phyloP scores from a whole-genome alignment of 179 eudicot genomes.

The Heliamphora pulchella region DNA sequence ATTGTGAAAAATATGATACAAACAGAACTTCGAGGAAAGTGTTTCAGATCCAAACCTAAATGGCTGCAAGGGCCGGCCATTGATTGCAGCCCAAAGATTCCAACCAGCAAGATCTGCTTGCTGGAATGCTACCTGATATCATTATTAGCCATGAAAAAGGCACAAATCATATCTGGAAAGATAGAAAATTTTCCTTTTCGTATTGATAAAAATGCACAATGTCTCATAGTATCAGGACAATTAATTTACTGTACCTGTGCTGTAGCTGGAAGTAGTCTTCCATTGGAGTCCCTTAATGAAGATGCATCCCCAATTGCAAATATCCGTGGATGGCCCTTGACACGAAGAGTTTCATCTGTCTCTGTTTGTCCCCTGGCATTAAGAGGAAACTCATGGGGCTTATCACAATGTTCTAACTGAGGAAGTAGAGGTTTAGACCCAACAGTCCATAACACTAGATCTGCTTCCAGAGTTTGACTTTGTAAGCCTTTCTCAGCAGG shows the following conservation, averaged over 20 bases:
- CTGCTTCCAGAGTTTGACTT: constrained; percentile 65
- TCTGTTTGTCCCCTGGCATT: constrained; percentile 89
- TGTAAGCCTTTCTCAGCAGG: constrained; percentile 65
- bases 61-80: constrained; percentile 76
- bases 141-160: not conserved
- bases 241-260: constrained; percentile 59
- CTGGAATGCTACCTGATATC: constrained; percentile 86
- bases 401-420: constrained; percentile 45
- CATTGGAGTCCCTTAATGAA: constrained; percentile 68
- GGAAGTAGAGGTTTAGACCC: constrained; percentile 83
- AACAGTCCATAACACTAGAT: constrained; percentile 92
- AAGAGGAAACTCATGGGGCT: constrained; percentile 64
- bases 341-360: constrained; percentile 90
- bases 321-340: constrained; percentile 88
- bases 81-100: constrained; percentile 99
- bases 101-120: constrained; percentile 98
- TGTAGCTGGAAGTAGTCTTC: constrained; percentile 80
- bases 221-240: not conserved
- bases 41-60: constrained; percentile 57
- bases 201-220: not conserved
- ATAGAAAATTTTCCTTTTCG: not conserved
- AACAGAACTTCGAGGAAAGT: not conserved
- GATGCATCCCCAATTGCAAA: constrained; percentile 94
- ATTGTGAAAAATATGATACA: not conserved
- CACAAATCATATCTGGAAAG: not conserved